Base-by-base conservation (phyloP, 768 basidiomycete genomes). In the Favolaschia claudopus region DNA sequence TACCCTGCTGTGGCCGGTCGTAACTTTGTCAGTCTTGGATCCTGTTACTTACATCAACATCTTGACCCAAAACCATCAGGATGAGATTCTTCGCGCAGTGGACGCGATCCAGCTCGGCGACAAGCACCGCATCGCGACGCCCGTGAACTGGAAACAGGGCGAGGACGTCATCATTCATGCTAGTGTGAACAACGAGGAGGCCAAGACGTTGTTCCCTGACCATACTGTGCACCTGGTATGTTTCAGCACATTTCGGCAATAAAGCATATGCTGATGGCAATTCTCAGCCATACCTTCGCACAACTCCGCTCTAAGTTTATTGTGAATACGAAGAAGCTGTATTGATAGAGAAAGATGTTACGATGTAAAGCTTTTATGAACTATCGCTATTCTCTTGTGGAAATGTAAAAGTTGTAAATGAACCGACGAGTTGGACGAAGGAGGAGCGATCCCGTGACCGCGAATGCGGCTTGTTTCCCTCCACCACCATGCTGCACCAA, bases 1-100 rank as follows among this genome's bases (percentile, higher is more conserved):
- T 99, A 99, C 81, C 97, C 97, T 57, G 96, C 96, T 45, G 89
- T 94, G 13, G 95, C 96, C 67, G 97, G 96, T 39, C 91, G 95
- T 69, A 96, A 95, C 84, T 96, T 97, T 72, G 66, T 67, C 24
- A 32, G 66, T 54, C n/a, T 13, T 7, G 5, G 22, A 7, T 4
- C 32, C 22, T 33, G 29, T 17, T 39, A 5, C 20, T 25, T 14
- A 27, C 24, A 7, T 38, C 28, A 13, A 3, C 36, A 5, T 31
- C 22, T 8, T 32, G 28, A 37, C 37, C 20, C 12, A 9, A 28
- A 2, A n/a, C 14, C 8, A 14, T 27, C 37, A 67, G 66, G 85
- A 84, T 66, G 82, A 85, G 62, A 81, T 84, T 54, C 72, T 84
- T 63, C 79, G 91, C 56, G 93, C 93, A 52, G 81, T 99, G 67